Evolutionary conservation across 306 rosid genomes (phyloP).

Genomic region (Lupinus albus): DNA sequence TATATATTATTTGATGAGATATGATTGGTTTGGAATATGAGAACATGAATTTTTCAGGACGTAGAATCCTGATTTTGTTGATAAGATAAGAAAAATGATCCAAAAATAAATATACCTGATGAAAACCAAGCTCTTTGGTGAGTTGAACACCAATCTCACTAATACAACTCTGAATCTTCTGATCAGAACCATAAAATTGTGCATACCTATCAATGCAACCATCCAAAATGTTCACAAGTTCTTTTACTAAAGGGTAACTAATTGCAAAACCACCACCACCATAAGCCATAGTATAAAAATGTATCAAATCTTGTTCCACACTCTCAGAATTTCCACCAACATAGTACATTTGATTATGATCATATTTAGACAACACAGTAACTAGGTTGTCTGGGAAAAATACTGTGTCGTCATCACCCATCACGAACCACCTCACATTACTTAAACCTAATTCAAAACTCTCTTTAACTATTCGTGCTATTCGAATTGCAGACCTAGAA

Average conservation of each 20-base stretch:
- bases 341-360: constrained; percentile 80
- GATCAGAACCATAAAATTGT: constrained; percentile 63
- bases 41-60: no score
- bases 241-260: constrained; percentile 67
- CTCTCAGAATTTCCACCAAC: constrained; percentile 79
- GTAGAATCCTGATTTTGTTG: no score
- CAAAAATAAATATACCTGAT: constrained; percentile 51
- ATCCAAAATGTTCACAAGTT: constrained; percentile 64
- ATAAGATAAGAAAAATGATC: no score
- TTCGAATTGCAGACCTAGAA: constrained; percentile 64
- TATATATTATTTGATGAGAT: no score
- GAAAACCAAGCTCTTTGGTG: constrained; percentile 75
- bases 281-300: constrained; percentile 62
- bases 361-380: constrained; percentile 63
- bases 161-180: constrained; percentile 67
- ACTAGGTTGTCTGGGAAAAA: constrained; percentile 66
- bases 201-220: constrained; percentile 71
- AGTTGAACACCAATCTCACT: constrained; percentile 73
- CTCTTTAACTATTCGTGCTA: constrained; percentile 77
- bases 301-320: constrained; percentile 62
- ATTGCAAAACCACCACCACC: constrained; percentile 84
- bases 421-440: constrained; percentile 75
- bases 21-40: no score
- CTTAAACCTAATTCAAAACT: constrained; percentile 63
- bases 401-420: constrained; percentile 89